Conservation (phyloP, 2,329 filamentous ascomycete genomes). For the Trichoderma sp. region DNA sequence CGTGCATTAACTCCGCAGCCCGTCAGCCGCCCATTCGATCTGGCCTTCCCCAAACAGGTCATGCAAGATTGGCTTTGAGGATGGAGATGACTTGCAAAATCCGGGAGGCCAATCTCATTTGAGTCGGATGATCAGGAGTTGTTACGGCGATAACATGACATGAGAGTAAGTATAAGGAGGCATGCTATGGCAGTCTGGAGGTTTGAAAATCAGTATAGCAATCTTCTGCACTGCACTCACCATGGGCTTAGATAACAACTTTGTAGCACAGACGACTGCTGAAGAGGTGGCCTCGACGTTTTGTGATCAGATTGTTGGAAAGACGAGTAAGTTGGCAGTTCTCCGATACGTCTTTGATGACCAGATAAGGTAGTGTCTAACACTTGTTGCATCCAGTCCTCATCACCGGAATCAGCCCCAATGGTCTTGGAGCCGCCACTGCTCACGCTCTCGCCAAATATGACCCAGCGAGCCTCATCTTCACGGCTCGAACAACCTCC, state of each 20-base stretch:
- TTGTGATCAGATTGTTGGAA: conserved; percentile 6
- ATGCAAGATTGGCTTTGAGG: conserved; percentile 20
- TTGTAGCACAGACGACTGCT: conserved; percentile 16
- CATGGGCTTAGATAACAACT: background rate
- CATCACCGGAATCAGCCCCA: conserved; percentile 26
- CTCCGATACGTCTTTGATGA: too few relatives aligned
- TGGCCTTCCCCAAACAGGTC: conserved; percentile 13
- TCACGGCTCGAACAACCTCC: conserved; percentile 19
- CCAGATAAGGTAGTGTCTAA: background rate
- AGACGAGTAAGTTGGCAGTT: background rate
- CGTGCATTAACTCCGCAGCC: conserved; percentile 23
- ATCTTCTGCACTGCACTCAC: background rate
- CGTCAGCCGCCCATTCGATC: conserved; percentile 12
- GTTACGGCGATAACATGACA: background rate
- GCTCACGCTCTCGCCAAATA: conserved; percentile 21
- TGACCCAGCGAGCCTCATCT: conserved; percentile 12
- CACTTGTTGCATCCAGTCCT: background rate
- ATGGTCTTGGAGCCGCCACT: conserved; percentile 19
- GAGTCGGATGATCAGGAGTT: background rate
- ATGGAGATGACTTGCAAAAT: conserved; percentile 6
- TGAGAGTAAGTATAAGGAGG: background rate
- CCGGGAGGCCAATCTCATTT: background rate
- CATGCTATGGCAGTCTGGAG: background rate
- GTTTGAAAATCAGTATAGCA: background rate
- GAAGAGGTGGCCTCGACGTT: conserved; percentile 16